Conservation (phyloP, 2,329 filamentous ascomycete genomes). For the Hypoxylon sp. region DNA sequence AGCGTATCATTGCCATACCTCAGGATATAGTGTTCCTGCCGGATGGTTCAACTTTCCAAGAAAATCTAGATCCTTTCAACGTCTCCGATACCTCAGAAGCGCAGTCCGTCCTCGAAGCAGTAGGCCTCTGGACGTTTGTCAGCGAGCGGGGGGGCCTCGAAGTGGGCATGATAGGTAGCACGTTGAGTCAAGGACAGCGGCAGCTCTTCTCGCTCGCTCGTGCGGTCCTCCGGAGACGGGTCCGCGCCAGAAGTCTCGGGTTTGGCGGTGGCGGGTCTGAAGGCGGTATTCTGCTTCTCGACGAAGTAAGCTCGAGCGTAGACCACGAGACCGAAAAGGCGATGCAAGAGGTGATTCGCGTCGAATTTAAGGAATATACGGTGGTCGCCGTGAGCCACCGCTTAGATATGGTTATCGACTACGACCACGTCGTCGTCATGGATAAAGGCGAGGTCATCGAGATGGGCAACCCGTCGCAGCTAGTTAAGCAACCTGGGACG, state of each 20-base stretch:
- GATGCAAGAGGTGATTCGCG: slow-evolving; percentile 49
- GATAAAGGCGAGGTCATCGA: slow-evolving; percentile 63
- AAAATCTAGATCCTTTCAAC: slow-evolving; percentile 55
- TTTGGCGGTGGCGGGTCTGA: slow-evolving; percentile 44
- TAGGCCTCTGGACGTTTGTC: slow-evolving; percentile 48
- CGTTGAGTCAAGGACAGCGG: slow-evolving; percentile 66
- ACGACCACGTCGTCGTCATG: slow-evolving; percentile 65
- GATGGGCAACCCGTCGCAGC: slow-evolving; percentile 49
- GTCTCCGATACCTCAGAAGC: slow-evolving; percentile 45
- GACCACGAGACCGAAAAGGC: slow-evolving; percentile 51
- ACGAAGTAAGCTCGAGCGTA: slow-evolving; percentile 55
- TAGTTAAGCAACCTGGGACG: slow-evolving; percentile 39
- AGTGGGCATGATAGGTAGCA: slow-evolving; percentile 58
- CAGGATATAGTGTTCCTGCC: slow-evolving; percentile 62
- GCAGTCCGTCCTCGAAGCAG: slow-evolving; percentile 45
- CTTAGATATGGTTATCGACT: slow-evolving; percentile 62
- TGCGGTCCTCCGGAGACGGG: slow-evolving; percentile 49
- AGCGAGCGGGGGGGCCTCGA: slow-evolving; percentile 49
- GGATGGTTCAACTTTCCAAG: slow-evolving; percentile 54
- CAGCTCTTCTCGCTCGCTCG: slow-evolving; percentile 52
- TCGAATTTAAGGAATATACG: slow-evolving; percentile 60
- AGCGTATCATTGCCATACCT: slow-evolving; percentile 60
- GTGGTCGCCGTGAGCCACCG: slow-evolving; percentile 58
- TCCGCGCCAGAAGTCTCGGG: slow-evolving; percentile 46
- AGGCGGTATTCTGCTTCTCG: slow-evolving; percentile 52